phyloP scores from a whole-genome alignment of 345 rosid genomes.

The Brassica juncea region DNA sequence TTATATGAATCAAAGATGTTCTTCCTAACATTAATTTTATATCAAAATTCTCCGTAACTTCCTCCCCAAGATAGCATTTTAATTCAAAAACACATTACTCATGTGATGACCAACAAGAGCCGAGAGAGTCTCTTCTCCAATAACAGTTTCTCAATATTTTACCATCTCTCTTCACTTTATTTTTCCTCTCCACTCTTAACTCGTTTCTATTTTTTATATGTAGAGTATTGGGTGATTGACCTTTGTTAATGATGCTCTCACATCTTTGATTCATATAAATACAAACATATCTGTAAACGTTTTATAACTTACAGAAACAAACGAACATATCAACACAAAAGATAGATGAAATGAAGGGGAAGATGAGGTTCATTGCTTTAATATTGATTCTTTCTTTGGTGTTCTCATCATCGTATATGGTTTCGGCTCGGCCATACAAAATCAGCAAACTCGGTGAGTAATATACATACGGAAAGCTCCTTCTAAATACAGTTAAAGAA shows the following conservation, averaged over 20 bases:
- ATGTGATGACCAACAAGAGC: background rate
- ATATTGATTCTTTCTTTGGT: background rate
- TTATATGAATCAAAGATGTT: too few species aligned
- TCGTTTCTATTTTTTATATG: background rate
- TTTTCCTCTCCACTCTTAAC: background rate
- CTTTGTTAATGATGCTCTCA: background rate
- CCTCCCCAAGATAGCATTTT: background rate
- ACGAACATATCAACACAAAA: conserved; percentile 5
- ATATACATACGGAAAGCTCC: conserved; percentile 4
- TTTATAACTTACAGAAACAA: background rate
- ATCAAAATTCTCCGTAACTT: background rate
- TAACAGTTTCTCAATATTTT: background rate
- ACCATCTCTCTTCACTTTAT: background rate
- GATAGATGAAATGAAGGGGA: conserved; percentile 5
- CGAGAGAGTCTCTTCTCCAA: background rate
- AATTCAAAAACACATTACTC: background rate
- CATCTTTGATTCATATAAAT: conserved; percentile 12
- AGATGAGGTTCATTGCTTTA: background rate
- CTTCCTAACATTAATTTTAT: background rate
- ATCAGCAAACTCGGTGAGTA: conserved; percentile 28
- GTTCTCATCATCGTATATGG: background rate
- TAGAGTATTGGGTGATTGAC: background rate
- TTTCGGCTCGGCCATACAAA: conserved; percentile 6
- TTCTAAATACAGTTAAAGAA: background rate
- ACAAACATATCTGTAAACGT: background rate